A percentile compares a stretch with the other conserved stretches of the same genome.
phyloP scores from a whole-genome alignment of 1,139 yeast genomes.

The Suhomyces wounanorum region DNA sequence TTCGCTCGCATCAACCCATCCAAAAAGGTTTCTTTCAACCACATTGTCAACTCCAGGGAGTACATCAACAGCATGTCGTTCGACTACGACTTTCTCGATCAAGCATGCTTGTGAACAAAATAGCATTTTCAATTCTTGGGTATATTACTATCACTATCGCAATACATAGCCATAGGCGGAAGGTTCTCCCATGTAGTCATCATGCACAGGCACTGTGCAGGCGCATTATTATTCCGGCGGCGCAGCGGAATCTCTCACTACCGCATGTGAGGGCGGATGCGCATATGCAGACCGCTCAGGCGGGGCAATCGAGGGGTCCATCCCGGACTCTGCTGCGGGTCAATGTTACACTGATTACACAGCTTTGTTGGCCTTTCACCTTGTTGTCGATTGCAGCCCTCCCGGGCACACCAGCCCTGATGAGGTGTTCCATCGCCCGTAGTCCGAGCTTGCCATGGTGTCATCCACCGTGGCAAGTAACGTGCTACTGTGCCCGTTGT shows the following conservation, averaged over 20 bases:
- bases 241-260: not conserved
- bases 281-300: not conserved
- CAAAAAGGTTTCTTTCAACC: conserved; percentile 37
- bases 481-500: not conserved
- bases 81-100: conserved; percentile 48
- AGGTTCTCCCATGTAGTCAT: not conserved
- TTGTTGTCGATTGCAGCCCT: not conserved
- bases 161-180: conserved; percentile 3
- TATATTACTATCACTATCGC: conserved; percentile 4
- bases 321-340: not conserved
- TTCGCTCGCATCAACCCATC: not conserved
- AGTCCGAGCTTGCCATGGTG: not conserved
- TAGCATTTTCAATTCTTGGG: conserved; percentile 13
- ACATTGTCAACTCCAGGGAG: conserved; percentile 46
- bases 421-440: too few relatives aligned
- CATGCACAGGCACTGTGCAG: not conserved
- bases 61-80: conserved; percentile 43
- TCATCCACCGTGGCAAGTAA: not conserved
- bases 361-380: too few relatives aligned
- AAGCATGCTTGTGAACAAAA: conserved; percentile 24
- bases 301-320: not conserved
- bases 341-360: not conserved
- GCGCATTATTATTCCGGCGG: not conserved
- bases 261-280: not conserved
- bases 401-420: not conserved